Base-by-base conservation (phyloP, 1,139 yeast genomes). In the Geotrichum candidum region DNA sequence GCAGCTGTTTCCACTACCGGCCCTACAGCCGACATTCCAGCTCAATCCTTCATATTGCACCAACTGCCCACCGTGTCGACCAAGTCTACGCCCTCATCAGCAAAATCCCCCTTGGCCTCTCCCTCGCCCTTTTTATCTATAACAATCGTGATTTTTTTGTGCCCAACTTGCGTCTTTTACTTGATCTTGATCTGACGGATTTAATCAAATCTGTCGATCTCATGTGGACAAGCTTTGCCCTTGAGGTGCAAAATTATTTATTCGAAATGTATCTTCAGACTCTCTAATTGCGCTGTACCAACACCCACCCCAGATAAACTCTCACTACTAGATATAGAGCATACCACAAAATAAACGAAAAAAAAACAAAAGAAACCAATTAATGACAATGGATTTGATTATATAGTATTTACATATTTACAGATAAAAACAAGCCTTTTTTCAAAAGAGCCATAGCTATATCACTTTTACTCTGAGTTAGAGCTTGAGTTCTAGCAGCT, bases 401-500 rank as follows among this genome's bases (percentile, higher is more conserved):
- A 29, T 29, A 29, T 29, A 29, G 33, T 38, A 38, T 38, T 38
- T 38, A 38, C 45, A 38, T 38, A 13, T 38, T 29, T 5, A 29
- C 33, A 29, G 10, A 29, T 7, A 29, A 29, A 29, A 29, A 29
- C 2, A 27, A 27, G 7, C 27, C 5, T 25, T 25, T 25, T 25
- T 25, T 25, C 1, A 27, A 27, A 27, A 27, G 33, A 29, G 33
- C 33, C 33, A 29, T 29, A 29, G 10, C 33, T 29, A 29, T 29
- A 29, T 29, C 9, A 29, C 6, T 27, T 27, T 27, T 4, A 29
- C 33, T 9, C 45, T 15, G 18, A 38, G 45, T 11, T 38, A 38
- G 18, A 38, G 45, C 45, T 38, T 38, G 45, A 38, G 45, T 38
- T 38, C 45, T 15, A 38, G 6, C 22, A 71, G 54, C 54, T 75